Base-by-base conservation (phyloP, 2,329 filamentous ascomycete genomes). In the Venturia asperata region DNA sequence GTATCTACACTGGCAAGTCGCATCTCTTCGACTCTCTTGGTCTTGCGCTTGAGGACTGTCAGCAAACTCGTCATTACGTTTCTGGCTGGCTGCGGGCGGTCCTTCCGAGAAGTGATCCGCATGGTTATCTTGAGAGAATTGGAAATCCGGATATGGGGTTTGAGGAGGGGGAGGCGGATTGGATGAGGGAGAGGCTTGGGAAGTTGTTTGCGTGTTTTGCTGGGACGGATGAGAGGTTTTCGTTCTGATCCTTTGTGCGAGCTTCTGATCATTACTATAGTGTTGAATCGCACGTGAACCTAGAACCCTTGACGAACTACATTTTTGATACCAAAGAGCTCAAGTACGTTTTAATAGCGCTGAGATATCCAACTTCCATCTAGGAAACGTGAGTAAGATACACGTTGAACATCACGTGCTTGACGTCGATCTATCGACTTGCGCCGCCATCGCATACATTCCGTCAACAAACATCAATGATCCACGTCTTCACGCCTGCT, bases 151-250 rank as follows among this genome's bases (percentile, higher is more conserved):
- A 47, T 21, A 17, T 2, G 27, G 37, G 37, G 9, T 34, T 30
- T 27, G 60, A 47, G 21, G 37, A 62, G 27, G 37, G 37, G 9
- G 21, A 58, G 52, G 27, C 15, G 27, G 52, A 47, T 39, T 62
- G n/a, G 60, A 17, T 62, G 39, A 62, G 39, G 37, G 43, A 62
- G 15, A 39, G 43, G 39, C 60, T 62, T 27, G 34, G 60, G 60
- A 19, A 43, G n/a, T 43, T 62, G 37, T 62, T 42, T 34, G 60
- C 42, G 37, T 62, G 60, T 45, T 34, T 19, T 27, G 39, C 4
- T 21, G 5, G 60, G n/a, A 21, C 37, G 19, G 37, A 62, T 43
- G 21, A 42, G 13, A 39, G 21, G 7, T 62, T 62, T 47, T 62
- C 60, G 15, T 62, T 62, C 13, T 62, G 43, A 62, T 27, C 7